These are phyloP conservation scores for Populus deltoides DNA, from an alignment of 345 rosid genomes.

Conservation along the genomic window DNA sequence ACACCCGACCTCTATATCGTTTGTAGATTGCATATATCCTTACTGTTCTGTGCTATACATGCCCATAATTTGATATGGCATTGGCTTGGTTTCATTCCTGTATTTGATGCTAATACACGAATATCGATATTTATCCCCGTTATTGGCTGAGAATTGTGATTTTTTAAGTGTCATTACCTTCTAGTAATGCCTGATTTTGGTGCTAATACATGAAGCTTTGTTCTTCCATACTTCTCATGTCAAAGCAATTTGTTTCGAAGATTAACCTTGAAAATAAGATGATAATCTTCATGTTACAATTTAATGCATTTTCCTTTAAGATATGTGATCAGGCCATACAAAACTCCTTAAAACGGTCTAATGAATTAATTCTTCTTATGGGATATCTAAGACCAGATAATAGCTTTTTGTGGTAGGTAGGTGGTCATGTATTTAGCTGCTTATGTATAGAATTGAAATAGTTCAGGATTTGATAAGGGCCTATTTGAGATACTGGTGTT, in stretches of 20 bases:
- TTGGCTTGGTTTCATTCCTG: background rate
- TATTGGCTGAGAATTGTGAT: background rate
- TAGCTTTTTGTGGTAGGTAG: background rate
- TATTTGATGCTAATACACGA: background rate
- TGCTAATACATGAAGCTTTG: background rate
- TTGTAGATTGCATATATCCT: no score
- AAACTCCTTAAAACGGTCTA: background rate
- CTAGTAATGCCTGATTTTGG: background rate
- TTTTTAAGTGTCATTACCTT: background rate
- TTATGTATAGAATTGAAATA: conserved; percentile 5
- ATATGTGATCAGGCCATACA: background rate
- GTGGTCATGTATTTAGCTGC: conserved; percentile 5
- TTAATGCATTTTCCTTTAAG: background rate
- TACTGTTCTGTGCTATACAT: no score
- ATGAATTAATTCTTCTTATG: background rate
- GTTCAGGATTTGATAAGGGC: conserved; percentile 24
- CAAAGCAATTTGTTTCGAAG: background rate
- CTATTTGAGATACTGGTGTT: conserved; percentile 18
- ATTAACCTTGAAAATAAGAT: background rate
- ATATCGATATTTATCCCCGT: background rate
- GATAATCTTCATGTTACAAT: background rate
- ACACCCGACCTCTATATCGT: no score
- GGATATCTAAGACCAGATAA: background rate
- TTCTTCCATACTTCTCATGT: background rate
- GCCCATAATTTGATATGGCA: no score